phyloP scores from a whole-genome alignment of 2,329 filamentous ascomycete genomes.

The Orbilia brochopaga region DNA sequence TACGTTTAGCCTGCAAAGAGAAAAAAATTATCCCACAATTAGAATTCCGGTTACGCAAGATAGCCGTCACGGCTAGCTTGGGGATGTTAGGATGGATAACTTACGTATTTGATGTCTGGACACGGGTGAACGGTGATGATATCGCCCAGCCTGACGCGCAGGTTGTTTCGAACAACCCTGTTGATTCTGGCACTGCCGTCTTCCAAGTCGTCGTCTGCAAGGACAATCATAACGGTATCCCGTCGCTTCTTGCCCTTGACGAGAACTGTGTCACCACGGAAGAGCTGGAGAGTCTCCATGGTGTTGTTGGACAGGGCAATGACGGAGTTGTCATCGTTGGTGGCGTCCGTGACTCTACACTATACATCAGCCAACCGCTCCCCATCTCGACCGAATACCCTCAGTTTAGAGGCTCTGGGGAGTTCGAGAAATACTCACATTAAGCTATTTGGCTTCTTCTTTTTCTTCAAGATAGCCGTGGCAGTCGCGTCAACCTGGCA shows the following conservation, averaged over 20 bases:
- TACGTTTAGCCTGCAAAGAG: constrained; percentile 86
- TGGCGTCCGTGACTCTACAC: constrained; percentile 89
- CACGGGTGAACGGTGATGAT: constrained; percentile 96
- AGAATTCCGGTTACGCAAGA: background rate
- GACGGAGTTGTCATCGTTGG: constrained; percentile 98
- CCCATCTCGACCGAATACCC: too few species aligned
- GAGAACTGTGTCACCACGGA: constrained; percentile 96
- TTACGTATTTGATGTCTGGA: constrained; percentile 99
- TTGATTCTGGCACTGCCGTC: constrained; percentile 97
- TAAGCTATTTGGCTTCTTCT: constrained; percentile 99
- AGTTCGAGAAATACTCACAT: constrained; percentile 70
- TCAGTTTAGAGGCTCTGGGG: constrained; percentile 9
- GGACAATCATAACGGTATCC: constrained; percentile 96
- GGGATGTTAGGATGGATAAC: constrained; percentile 58
- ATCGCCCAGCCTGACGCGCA: constrained; percentile 94
- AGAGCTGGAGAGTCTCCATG: constrained; percentile 97
- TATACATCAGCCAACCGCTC: background rate
- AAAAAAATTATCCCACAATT: too few species aligned
- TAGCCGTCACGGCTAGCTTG: background rate
- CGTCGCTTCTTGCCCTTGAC: constrained; percentile 99
- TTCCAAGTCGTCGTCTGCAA: constrained; percentile 96
- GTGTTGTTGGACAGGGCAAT: constrained; percentile 98
- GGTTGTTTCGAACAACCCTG: constrained; percentile 96
- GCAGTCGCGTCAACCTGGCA: constrained; percentile 82
- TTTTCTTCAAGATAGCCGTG: constrained; percentile 98